These are phyloP conservation scores for Aspergillus ochraceoroseus DNA, from an alignment of 2,329 filamentous ascomycete species.

Conservation along the genomic window DNA sequence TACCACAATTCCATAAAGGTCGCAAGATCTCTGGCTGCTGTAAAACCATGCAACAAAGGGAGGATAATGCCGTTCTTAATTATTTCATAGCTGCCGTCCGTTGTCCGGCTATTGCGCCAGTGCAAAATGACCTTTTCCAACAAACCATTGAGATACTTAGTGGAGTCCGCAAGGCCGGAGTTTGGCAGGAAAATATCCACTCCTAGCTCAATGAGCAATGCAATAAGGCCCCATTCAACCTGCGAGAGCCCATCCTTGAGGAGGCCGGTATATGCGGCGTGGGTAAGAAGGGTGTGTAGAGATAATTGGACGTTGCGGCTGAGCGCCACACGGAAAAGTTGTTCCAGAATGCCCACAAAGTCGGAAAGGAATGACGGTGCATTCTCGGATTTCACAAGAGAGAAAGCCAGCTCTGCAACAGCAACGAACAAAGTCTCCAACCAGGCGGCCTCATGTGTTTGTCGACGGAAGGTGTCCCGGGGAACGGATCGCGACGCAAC, in stretches of 20 bases:
- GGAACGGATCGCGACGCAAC: slow-evolving; percentile 46
- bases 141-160: slow-evolving; percentile 35
- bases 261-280: slow-evolving; percentile 41
- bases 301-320: slow-evolving; percentile 39
- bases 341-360: slow-evolving; percentile 36
- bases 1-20: slow-evolving; percentile 42
- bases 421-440: slow-evolving; percentile 47
- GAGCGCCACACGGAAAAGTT: slow-evolving; percentile 38
- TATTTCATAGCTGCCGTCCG: slow-evolving; percentile 26
- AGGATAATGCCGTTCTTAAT: slow-evolving; percentile 40
- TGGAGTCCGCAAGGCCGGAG: slow-evolving; percentile 38
- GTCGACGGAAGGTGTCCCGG: slow-evolving; percentile 41
- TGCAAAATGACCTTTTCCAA: slow-evolving; percentile 34
- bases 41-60: slow-evolving; percentile 40
- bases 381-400: slow-evolving; percentile 30
- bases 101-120: slow-evolving; percentile 26
- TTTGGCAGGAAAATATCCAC: slow-evolving; percentile 45
- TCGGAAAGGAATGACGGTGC: slow-evolving; percentile 24
- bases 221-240: slow-evolving; percentile 41
- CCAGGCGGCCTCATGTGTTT: slow-evolving; percentile 47
- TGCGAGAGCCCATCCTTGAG: slow-evolving; percentile 30
- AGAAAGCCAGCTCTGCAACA: slow-evolving; percentile 40
- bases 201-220: slow-evolving; percentile 41
- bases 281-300: slow-evolving; percentile 39
- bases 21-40: slow-evolving; percentile 38